phyloP scores from a whole-genome alignment of 2,329 filamentous ascomycete genomes.

The Ceratocystis colombiana region DNA sequence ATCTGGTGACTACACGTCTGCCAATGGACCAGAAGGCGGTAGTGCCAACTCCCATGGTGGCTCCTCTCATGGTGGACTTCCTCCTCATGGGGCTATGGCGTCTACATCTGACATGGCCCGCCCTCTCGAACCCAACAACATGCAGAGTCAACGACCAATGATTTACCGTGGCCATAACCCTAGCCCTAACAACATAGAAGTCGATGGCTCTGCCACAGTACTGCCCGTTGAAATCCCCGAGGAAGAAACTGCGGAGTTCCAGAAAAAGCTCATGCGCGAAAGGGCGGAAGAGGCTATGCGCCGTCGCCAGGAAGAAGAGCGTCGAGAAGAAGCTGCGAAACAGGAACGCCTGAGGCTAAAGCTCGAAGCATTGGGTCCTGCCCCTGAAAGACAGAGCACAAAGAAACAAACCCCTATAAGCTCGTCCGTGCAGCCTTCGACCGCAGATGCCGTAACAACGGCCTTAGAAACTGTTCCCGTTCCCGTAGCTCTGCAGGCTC shows the following conservation, averaged over 20 bases:
- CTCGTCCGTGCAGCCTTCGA: slow-evolving; percentile 13
- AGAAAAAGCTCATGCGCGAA: slow-evolving; percentile 64
- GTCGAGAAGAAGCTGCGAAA: slow-evolving; percentile 59
- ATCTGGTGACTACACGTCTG: not conserved
- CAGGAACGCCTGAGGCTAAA: slow-evolving; percentile 63
- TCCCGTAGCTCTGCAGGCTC: slow-evolving; percentile 11
- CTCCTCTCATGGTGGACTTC: not conserved
- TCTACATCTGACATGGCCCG: not conserved
- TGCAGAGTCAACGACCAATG: not conserved
- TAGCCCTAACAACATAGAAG: not conserved
- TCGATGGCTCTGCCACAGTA: not conserved
- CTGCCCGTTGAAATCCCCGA: slow-evolving; percentile 19
- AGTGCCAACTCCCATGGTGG: no score
- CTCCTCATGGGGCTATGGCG: not conserved
- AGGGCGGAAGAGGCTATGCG: slow-evolving; percentile 59
- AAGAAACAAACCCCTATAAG: slow-evolving; percentile 39
- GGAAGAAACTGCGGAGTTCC: slow-evolving; percentile 51
- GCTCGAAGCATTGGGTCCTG: slow-evolving; percentile 57
- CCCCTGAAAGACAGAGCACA: slow-evolving; percentile 49
- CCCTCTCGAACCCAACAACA: not conserved
- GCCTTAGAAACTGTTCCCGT: not conserved
- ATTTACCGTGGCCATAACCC: not conserved
- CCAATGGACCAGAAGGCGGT: not conserved
- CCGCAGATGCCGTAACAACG: not conserved
- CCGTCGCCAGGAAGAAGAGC: slow-evolving; percentile 57